Conservation (phyloP, 2,329 filamentous ascomycete species). For the Nothophoma quercina region DNA sequence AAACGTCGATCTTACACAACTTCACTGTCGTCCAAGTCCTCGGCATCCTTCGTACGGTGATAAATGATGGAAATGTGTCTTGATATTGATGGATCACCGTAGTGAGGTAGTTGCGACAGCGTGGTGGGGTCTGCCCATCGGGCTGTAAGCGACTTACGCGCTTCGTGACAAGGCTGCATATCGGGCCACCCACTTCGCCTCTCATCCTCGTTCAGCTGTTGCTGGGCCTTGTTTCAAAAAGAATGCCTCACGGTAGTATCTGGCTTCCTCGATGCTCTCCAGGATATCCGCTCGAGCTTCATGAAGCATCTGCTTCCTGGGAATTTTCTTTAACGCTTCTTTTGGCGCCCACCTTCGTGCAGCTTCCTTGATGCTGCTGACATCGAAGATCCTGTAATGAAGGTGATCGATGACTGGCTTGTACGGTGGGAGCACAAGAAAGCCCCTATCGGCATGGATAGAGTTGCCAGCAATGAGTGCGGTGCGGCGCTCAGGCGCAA, state of each 20-base stretch:
- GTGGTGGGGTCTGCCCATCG: too few species aligned
- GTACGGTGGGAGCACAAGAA: constrained; percentile 79
- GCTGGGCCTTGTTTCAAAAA: constrained; percentile 55
- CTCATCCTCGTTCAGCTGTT: background rate
- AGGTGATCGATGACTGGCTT: constrained; percentile 75
- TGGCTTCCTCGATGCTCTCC: constrained; percentile 93
- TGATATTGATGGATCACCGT: too few species aligned
- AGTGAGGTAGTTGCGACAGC: too few species aligned
- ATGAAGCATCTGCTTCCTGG: constrained; percentile 78
- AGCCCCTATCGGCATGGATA: constrained; percentile 87
- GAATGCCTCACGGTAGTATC: constrained; percentile 77
- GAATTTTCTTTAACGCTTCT: constrained; percentile 67
- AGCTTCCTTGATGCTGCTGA: constrained; percentile 92
- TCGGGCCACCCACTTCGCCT: background rate
- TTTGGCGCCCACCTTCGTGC: constrained; percentile 78
- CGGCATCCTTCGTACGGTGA: too few species aligned
- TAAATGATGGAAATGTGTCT: too few species aligned
- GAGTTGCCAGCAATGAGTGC: constrained; percentile 90
- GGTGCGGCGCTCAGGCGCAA: constrained; percentile 70
- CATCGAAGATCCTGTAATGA: constrained; percentile 90
- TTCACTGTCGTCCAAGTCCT: too few species aligned
- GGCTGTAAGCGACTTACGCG: background rate
- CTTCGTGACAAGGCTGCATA: background rate
- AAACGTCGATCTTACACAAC: too few species aligned
- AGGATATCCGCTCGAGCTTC: constrained; percentile 88